Evolutionary conservation across 192 early-diverging fungal genomes (phyloP).

Genomic region (Linnemannia exigua): DNA sequence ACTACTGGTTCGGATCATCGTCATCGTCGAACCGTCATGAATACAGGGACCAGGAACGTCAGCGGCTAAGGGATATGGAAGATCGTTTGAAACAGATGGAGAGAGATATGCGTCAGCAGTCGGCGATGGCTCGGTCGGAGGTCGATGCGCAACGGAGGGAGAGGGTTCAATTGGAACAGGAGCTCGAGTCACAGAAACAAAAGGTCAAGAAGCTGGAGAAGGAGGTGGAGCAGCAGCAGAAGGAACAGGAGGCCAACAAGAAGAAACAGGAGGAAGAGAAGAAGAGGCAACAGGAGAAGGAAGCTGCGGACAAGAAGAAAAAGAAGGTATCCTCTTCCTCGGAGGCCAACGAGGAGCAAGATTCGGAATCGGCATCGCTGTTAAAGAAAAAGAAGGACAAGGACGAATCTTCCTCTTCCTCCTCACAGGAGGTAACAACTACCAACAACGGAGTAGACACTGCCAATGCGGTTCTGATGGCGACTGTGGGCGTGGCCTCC

Average conservation of each 20-base stretch:
- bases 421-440: neutral
- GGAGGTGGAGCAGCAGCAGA: constrained; percentile 26
- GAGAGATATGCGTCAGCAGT: constrained; percentile 28
- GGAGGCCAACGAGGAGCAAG: neutral
- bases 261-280: constrained; percentile 26
- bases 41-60: constrained; percentile 29
- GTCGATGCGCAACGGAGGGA: constrained; percentile 35
- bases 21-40: neutral
- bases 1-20: neutral
- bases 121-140: constrained; percentile 35
- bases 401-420: neutral
- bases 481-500: constrained; percentile 54
- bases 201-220: constrained; percentile 45
- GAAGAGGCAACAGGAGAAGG: neutral
- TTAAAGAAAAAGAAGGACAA: constrained; percentile 18
- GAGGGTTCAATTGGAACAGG: constrained; percentile 35
- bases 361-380: too few species aligned
- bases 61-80: constrained; percentile 35
- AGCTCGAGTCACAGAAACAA: constrained; percentile 31
- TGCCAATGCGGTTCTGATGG: constrained; percentile 17
- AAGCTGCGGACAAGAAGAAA: constrained; percentile 22
- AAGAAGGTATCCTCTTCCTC: neutral
- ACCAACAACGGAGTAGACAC: constrained; percentile 9
- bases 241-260: neutral
- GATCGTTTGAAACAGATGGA: constrained; percentile 38